Evolutionary conservation across 2,329 filamentous ascomycete genomes (phyloP).

Genomic region (Xylaria sp.): DNA sequence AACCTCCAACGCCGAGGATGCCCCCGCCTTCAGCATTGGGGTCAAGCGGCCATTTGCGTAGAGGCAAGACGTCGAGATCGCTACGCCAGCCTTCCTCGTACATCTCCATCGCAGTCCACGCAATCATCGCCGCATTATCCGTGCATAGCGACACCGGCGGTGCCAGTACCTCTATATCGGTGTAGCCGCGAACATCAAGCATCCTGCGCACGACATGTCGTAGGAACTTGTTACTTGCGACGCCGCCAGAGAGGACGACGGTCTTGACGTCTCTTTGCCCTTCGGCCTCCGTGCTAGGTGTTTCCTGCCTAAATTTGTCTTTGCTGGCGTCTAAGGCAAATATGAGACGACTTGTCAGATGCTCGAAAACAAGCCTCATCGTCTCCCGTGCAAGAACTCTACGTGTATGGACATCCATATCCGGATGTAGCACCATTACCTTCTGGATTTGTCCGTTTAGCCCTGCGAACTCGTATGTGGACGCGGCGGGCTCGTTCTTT

Average conservation of each 20-base stretch:
- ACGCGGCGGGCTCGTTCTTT: slow-evolving; percentile 57
- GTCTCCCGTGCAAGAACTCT: slow-evolving; percentile 75
- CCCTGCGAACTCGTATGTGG: slow-evolving; percentile 81
- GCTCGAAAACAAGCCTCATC: slow-evolving; percentile 88
- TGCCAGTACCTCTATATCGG: slow-evolving; percentile 70
- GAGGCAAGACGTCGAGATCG: slow-evolving; percentile 67
- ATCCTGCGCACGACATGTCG: slow-evolving; percentile 69
- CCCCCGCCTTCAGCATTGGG: slow-evolving; percentile 69
- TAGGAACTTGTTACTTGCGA: slow-evolving; percentile 86
- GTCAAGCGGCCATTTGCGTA: slow-evolving; percentile 82
- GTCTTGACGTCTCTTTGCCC: slow-evolving; percentile 37
- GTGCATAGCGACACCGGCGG: slow-evolving; percentile 86
- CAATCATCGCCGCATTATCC: slow-evolving; percentile 98
- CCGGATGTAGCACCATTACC: slow-evolving; percentile 51
- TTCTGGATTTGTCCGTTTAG: slow-evolving; percentile 73
- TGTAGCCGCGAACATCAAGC: slow-evolving; percentile 74
- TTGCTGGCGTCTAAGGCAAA: slow-evolving; percentile 64
- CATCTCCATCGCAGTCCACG: slow-evolving; percentile 95
- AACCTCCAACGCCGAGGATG: slow-evolving; percentile 70
- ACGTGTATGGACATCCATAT: slow-evolving; percentile 69
- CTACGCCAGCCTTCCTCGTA: slow-evolving; percentile 79
- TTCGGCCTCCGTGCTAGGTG: slow-evolving; percentile 19
- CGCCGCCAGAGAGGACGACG: slow-evolving; percentile 87
- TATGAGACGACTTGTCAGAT: slow-evolving; percentile 79
- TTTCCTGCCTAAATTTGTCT: slow-evolving; percentile 16